Evolutionary conservation across 805 yeast genomes (phyloP).

Genomic region (Pachysolen tannophilus): DNA sequence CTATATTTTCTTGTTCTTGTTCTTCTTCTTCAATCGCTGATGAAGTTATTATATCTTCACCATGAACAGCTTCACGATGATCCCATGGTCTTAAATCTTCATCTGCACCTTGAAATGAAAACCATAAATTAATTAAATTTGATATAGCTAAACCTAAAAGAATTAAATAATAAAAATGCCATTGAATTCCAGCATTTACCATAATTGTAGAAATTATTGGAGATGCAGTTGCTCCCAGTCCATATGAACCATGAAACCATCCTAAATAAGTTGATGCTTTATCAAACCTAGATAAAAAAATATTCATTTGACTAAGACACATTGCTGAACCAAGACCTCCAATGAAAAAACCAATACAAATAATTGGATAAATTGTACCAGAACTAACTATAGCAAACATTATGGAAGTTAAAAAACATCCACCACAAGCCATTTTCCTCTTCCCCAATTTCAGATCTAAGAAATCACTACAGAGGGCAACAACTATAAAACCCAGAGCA

Average conservation of each 20-base stretch:
- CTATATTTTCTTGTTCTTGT: constrained; percentile 3
- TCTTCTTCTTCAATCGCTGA: constrained; percentile 5
- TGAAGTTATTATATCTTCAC: neutral
- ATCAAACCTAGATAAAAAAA: constrained; percentile 39
- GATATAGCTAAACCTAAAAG: constrained; percentile 29
- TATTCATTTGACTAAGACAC: constrained; percentile 41
- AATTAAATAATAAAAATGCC: constrained; percentile 51
- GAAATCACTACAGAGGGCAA: constrained; percentile 41
- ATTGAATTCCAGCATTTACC: constrained; percentile 37
- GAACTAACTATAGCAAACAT: constrained; percentile 39
- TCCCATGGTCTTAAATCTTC: constrained; percentile 33
- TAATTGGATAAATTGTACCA: constrained; percentile 41
- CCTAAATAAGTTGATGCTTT: constrained; percentile 56
- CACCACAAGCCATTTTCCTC: constrained; percentile 29
- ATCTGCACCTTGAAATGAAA: constrained; percentile 42
- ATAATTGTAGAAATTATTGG: constrained; percentile 58
- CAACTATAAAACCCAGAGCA: constrained; percentile 45
- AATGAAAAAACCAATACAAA: constrained; percentile 41
- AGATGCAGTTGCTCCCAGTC: constrained; percentile 62
- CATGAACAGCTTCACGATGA: constrained; percentile 15
- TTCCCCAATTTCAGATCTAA: constrained; percentile 34
- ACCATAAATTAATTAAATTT: constrained; percentile 26
- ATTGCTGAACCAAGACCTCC: constrained; percentile 54
- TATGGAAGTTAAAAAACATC: constrained; percentile 26
- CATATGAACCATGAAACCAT: constrained; percentile 59